Evolutionary conservation across 306 rosid species (phyloP).

Genomic region (Cotoneaster glaucophyllus): DNA sequence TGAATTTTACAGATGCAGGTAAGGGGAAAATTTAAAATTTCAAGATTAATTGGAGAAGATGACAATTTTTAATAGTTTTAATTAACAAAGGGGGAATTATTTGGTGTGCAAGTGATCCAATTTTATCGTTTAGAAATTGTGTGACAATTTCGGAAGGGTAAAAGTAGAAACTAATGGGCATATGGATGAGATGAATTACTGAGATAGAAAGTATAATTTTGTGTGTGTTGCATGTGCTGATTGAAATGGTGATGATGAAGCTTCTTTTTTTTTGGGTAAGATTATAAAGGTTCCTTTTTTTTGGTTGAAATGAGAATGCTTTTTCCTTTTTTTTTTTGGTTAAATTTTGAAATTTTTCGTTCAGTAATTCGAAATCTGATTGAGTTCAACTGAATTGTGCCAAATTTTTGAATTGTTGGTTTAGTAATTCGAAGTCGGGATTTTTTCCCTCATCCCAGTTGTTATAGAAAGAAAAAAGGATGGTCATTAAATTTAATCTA

Average conservation of each 20-base stretch:
- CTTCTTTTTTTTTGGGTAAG: background rate
- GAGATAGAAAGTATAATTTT: background rate
- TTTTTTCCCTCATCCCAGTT: background rate
- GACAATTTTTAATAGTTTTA: background rate
- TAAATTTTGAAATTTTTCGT: no score
- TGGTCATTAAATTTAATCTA: background rate
- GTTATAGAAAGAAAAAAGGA: background rate
- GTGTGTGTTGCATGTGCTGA: background rate
- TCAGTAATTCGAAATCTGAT: background rate
- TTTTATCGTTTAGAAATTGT: background rate
- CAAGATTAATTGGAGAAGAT: background rate
- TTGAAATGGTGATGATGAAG: background rate
- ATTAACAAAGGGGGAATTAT: background rate
- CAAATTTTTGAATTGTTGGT: background rate
- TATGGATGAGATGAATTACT: background rate
- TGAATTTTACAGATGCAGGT: background rate
- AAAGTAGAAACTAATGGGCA: background rate
- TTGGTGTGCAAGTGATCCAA: background rate
- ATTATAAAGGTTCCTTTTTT: no score
- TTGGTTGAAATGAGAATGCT: no score
- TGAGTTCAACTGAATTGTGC: background rate
- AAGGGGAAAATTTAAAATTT: background rate
- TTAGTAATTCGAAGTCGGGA: background rate
- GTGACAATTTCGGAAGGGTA: background rate
- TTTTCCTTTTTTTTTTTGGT: no score